Percentiles rank a stretch among this genome's conserved stretches.
These are phyloP conservation scores for Leishmania mexicana DNA, from an alignment of 208 protist genomes.

Conservation along the genomic window DNA sequence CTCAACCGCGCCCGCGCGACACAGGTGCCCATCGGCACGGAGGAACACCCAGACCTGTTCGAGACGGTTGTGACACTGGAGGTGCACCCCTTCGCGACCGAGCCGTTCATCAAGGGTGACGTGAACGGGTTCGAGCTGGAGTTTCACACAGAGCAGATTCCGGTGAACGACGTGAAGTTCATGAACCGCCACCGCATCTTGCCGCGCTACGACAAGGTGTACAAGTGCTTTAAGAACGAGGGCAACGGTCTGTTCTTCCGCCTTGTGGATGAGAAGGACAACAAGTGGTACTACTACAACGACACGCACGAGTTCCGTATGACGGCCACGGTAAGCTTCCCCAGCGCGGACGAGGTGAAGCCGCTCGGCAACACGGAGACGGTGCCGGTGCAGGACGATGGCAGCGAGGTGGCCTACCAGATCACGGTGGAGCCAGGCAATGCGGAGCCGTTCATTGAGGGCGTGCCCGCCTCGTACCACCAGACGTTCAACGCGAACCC, in stretches of 20 bases:
- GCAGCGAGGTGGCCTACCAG: constrained; percentile 41
- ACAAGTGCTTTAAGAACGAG: constrained; percentile 82
- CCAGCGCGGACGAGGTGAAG: constrained; percentile 41
- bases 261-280: constrained; percentile 60
- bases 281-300: constrained; percentile 86
- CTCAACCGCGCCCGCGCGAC: constrained; percentile 26
- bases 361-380: constrained; percentile 64
- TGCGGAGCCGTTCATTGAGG: constrained; percentile 67
- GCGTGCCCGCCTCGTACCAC: constrained; percentile 48
- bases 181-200: constrained; percentile 32
- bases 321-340: constrained; percentile 68
- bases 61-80: constrained; percentile 37
- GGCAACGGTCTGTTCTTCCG: constrained; percentile 85
- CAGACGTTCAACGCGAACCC: constrained; percentile 71
- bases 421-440: constrained; percentile 55
- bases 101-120: constrained; percentile 57
- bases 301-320: constrained; percentile 79
- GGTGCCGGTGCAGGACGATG: constrained; percentile 36
- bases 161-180: constrained; percentile 32
- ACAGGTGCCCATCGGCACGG: constrained; percentile 5
- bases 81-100: constrained; percentile 48
- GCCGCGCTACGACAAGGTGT: constrained; percentile 45
- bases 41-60: constrained; percentile 11
- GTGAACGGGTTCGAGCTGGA: constrained; percentile 37
- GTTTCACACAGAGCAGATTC: constrained; percentile 46